Percentiles rank a stretch among this genome's conserved stretches.
These are phyloP conservation scores for Colletotrichum abscissum DNA, from an alignment of 2,329 filamentous ascomycete genomes.

Conservation along the genomic window DNA sequence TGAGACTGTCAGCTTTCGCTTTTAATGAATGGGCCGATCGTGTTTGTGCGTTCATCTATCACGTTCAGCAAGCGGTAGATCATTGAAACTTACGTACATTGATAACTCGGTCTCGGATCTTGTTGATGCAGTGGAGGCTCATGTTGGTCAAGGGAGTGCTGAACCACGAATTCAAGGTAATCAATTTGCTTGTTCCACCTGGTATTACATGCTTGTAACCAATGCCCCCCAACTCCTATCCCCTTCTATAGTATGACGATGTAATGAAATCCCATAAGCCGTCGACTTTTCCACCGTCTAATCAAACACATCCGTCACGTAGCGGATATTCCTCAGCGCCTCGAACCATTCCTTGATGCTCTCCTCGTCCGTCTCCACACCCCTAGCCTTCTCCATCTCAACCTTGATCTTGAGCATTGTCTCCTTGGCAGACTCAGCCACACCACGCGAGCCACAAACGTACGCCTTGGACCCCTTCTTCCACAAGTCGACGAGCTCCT, in stretches of 20 bases:
- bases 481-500: conserved; percentile 48
- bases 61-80: background rate
- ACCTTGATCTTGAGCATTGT: conserved; percentile 39
- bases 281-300: conserved; percentile 38
- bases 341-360: conserved; percentile 60
- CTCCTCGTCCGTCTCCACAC: conserved; percentile 49
- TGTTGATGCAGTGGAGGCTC: too few species aligned
- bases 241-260: background rate
- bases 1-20: background rate
- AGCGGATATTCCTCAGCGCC: conserved; percentile 63
- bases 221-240: background rate
- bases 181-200: background rate
- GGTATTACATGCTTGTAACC: background rate
- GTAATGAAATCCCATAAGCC: background rate
- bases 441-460: conserved; percentile 67
- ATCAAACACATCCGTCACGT: conserved; percentile 73
- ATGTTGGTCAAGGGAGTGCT: background rate
- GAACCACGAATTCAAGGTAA: background rate
- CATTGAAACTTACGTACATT: too few species aligned
- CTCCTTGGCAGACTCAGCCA: conserved; percentile 55
- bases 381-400: conserved; percentile 43
- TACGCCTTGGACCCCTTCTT: conserved; percentile 62
- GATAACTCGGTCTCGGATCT: too few species aligned
- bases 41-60: background rate
- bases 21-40: background rate